Evolutionary conservation across 306 rosid genomes (phyloP), one percentile per base, ranked within the genome.

Genomic region (Sicyos edulis): DNA sequence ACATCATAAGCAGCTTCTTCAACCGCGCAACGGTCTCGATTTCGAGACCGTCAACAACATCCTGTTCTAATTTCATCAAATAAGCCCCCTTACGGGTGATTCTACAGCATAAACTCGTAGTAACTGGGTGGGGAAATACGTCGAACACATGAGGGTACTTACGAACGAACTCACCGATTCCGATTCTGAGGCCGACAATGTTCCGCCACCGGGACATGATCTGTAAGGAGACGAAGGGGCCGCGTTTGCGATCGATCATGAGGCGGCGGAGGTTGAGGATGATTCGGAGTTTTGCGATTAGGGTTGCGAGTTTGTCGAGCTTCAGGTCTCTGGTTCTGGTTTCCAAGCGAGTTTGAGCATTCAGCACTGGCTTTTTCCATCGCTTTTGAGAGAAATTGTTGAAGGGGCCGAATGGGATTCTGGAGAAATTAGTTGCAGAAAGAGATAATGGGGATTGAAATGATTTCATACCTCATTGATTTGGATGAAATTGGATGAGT

Each of bases 311-410:
- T 5, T 80, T 84, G 82, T 91, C 97, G 15, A 91, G 73, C 51
- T 84, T 85, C 24, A 86, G 54, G 67, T 91, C 96, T 45, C 82
- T 79, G 2, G 80, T 79, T 75, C 91, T 71, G 79, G 84, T 87
- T 54, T 91, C 89, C 34, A 91, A 81, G 58, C 91, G 89, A 62
- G 96, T 89, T 64, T 76, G 92, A 0, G 96, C 96, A 6, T 88
- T 82, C n/a, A 78, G 60, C 1, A 76, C 76, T 0, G 88, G 90
- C 71, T 87, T 87, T 59, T 67, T 83, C 90, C 92, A 91, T 79
- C 97, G 79, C 66, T 51, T 87, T 70, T 87, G 97, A 11, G 37
- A 20, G 67, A 70, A 80, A 13, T 61, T 61, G 70, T 77, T 82
- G 77, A 82, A 86, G 9, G 81, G 88, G 11, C 91, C 82, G 75